Conservation (phyloP, 305 asterid genomes). For the Andrographis paniculata region DNA sequence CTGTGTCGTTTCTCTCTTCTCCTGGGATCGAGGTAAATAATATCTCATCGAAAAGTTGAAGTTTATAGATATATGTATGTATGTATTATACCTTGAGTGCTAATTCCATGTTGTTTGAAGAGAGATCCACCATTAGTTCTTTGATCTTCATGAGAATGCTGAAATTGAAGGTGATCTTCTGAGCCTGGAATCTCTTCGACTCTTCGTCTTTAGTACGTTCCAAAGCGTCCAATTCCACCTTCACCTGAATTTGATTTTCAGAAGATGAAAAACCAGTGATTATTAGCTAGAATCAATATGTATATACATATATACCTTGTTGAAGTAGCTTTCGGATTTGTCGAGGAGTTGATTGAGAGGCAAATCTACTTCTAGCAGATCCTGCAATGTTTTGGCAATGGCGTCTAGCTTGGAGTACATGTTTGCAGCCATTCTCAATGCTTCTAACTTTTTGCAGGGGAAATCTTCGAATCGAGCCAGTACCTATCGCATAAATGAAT, state of each 20-base stretch:
- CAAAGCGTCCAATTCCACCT: slow-evolving; percentile 63
- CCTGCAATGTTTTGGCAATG: slow-evolving; percentile 37
- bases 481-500: slow-evolving; percentile 33
- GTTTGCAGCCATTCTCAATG: slow-evolving; percentile 76
- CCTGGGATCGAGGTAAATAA: background rate
- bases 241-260: slow-evolving; percentile 41
- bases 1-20: slow-evolving; percentile 32
- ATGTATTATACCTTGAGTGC: slow-evolving; percentile 66
- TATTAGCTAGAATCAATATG: background rate
- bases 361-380: slow-evolving; percentile 43
- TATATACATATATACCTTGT: slow-evolving; percentile 35
- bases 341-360: slow-evolving; percentile 61
- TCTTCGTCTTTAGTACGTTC: slow-evolving; percentile 90
- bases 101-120: slow-evolving; percentile 77
- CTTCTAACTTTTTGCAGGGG: slow-evolving; percentile 78
- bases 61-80: background rate
- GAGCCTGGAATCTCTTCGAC: slow-evolving; percentile 55
- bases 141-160: slow-evolving; percentile 66
- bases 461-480: slow-evolving; percentile 83
- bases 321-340: slow-evolving; percentile 67
- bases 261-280: background rate
- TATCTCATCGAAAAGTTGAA: too few species aligned
- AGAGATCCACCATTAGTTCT: slow-evolving; percentile 76
- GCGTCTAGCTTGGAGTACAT: slow-evolving; percentile 54
- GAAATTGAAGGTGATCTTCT: slow-evolving; percentile 73